These are phyloP conservation scores for Inga oerstediana DNA, from an alignment of 306 rosid genomes.

Conservation along the genomic window DNA sequence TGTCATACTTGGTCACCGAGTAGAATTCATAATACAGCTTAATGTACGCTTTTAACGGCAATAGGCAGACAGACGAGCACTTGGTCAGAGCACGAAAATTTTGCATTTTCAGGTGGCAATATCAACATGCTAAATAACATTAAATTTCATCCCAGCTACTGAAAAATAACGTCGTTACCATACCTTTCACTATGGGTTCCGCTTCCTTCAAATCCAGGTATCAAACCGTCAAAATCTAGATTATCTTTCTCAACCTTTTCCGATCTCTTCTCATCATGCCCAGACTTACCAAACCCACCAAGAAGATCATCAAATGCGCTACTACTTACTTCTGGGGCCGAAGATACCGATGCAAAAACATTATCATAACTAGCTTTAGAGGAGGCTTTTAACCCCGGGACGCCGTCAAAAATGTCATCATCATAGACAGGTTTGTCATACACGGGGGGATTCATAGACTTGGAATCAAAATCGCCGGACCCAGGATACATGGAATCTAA, in stretches of 20 bases:
- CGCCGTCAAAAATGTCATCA: conserved; percentile 79
- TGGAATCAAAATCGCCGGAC: conserved; percentile 43
- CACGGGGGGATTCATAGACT: conserved; percentile 55
- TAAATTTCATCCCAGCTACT: conserved; percentile 2
- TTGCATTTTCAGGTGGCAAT: background rate
- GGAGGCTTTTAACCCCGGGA: conserved; percentile 74
- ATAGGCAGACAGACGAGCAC: background rate
- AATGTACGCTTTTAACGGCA: background rate
- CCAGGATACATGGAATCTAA: conserved; percentile 60
- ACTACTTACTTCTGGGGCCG: conserved; percentile 44
- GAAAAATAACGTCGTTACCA: conserved; percentile 6
- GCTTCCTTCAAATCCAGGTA: conserved; percentile 72
- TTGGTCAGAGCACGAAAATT: background rate
- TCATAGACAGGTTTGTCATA: conserved; percentile 81
- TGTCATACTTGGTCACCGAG: background rate
- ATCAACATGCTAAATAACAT: background rate
- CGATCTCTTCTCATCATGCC: conserved; percentile 43
- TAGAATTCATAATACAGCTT: conserved; percentile 21
- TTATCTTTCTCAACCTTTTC: conserved; percentile 50
- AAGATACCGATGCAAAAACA: conserved; percentile 58
- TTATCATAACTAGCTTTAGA: conserved; percentile 51
- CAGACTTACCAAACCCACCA: conserved; percentile 67
- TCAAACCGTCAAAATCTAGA: conserved; percentile 67
- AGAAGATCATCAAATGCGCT: conserved; percentile 85
- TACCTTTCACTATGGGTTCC: conserved; percentile 68